These are phyloP conservation scores for Saccharum spontaneum DNA, from an alignment of 176 grass and related monocot species.

Conservation along the genomic window DNA sequence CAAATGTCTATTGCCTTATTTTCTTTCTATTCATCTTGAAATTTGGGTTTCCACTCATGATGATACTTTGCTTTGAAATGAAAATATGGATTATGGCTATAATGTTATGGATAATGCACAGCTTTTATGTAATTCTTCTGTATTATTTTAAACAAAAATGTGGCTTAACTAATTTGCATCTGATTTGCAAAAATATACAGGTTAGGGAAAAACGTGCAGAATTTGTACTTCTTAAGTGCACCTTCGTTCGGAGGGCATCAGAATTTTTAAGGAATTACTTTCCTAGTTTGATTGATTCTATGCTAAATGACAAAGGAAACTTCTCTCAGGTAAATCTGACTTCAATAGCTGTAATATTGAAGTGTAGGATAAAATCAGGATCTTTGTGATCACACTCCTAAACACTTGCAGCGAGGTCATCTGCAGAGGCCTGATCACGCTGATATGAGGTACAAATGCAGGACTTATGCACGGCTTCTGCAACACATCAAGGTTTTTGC, in stretches of 20 bases:
- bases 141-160: background rate
- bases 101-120: background rate
- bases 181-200: constrained; percentile 50
- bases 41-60: background rate
- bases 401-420: constrained; percentile 66
- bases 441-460: constrained; percentile 90
- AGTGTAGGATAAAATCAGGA: background rate
- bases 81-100: background rate
- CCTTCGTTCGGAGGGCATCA: constrained; percentile 88
- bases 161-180: constrained; percentile 9
- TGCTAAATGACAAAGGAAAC: constrained; percentile 81
- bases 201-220: constrained; percentile 97
- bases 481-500: constrained; percentile 82
- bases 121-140: background rate
- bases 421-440: constrained; percentile 88
- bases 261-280: constrained; percentile 98
- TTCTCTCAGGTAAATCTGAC: constrained; percentile 78
- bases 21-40: background rate
- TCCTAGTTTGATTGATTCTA: constrained; percentile 83
- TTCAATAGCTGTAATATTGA: constrained; percentile 20
- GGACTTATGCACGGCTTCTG: constrained; percentile 85
- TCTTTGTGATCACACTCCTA: constrained; percentile 15
- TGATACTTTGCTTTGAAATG: background rate
- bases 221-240: constrained; percentile 92
- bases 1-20: background rate